Conservation (phyloP, 345 rosid species). For the Ceriops decandra region DNA sequence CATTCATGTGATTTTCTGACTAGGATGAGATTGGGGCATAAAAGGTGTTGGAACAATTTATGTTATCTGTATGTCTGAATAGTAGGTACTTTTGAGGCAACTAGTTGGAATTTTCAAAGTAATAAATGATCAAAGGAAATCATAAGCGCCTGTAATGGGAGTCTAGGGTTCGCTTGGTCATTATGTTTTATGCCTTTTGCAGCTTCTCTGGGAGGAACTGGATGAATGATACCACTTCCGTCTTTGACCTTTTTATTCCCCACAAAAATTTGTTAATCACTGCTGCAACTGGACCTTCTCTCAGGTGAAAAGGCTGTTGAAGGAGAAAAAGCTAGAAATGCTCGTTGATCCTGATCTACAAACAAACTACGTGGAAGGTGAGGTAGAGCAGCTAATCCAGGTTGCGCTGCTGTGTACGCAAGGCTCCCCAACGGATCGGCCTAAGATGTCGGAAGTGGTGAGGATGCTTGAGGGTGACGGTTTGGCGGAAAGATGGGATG, state of each 20-base stretch:
- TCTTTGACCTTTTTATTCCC: not conserved
- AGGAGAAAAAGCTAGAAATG: conserved; percentile 92
- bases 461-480: conserved; percentile 98
- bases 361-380: conserved; percentile 60
- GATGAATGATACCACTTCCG: too few species aligned
- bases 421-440: conserved; percentile 85
- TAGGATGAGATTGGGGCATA: too few species aligned
- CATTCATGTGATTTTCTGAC: too few species aligned
- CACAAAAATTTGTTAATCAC: not conserved
- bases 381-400: conserved; percentile 89
- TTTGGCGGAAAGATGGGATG: conserved; percentile 88
- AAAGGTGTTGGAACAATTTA: too few species aligned
- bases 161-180: too few species aligned
- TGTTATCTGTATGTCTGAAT: too few species aligned
- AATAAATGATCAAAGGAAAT: too few species aligned
- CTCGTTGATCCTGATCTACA: conserved; percentile 92
- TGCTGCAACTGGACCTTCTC: not conserved
- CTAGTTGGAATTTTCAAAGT: too few species aligned
- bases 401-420: conserved; percentile 93
- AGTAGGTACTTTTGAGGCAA: too few species aligned
- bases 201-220: too few species aligned
- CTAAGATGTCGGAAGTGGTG: conserved; percentile 96
- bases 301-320: conserved; percentile 92
- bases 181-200: too few species aligned
- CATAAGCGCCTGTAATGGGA: too few species aligned